These are phyloP conservation scores for Huntiella moniliformis DNA, from an alignment of 2,329 filamentous ascomycete species.

Conservation along the genomic window DNA sequence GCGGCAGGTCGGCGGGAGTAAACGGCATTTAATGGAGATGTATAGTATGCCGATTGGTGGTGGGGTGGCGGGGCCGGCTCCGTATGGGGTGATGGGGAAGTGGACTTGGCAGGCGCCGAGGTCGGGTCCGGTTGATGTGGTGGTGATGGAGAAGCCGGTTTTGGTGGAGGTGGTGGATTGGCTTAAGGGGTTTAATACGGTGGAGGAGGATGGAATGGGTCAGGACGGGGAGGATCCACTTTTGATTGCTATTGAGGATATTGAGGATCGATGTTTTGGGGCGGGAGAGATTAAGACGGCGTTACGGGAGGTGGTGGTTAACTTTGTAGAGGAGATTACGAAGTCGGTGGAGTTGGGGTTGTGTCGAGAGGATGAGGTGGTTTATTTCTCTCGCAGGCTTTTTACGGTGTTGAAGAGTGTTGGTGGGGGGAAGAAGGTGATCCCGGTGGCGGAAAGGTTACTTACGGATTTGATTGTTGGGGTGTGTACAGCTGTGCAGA, in stretches of 20 bases:
- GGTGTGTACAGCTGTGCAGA: conserved; percentile 2
- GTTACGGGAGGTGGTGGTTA: not conserved
- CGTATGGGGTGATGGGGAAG: not conserved
- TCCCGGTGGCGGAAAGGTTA: not conserved
- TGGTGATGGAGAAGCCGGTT: not conserved
- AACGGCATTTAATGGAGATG: conserved; percentile 31
- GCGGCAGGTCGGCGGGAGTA: conserved; percentile 29
- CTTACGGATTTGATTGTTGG: conserved; percentile 2
- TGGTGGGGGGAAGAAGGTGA: not conserved
- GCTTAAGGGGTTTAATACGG: conserved; percentile 6
- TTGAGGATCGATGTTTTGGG: conserved; percentile 2
- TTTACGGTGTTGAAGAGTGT: conserved; percentile 3
- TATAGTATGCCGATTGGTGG: conserved; percentile 8
- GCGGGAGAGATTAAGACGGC: conserved; percentile 1
- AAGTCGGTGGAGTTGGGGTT: conserved; percentile 7
- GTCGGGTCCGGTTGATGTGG: not conserved
- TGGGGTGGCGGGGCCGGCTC: not conserved
- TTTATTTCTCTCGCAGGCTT: conserved; percentile 4
- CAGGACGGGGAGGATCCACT: conserved; percentile 5
- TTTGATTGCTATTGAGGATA: not conserved
- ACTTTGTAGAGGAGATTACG: conserved; percentile 6
- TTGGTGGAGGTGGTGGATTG: conserved; percentile 4
- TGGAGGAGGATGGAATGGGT: not conserved
- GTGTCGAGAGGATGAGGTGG: conserved; percentile 8
- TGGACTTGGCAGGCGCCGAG: not conserved